These are phyloP conservation scores for Incumbomyces delicatus DNA, from an alignment of 2,329 filamentous ascomycete species.

Conservation along the genomic window DNA sequence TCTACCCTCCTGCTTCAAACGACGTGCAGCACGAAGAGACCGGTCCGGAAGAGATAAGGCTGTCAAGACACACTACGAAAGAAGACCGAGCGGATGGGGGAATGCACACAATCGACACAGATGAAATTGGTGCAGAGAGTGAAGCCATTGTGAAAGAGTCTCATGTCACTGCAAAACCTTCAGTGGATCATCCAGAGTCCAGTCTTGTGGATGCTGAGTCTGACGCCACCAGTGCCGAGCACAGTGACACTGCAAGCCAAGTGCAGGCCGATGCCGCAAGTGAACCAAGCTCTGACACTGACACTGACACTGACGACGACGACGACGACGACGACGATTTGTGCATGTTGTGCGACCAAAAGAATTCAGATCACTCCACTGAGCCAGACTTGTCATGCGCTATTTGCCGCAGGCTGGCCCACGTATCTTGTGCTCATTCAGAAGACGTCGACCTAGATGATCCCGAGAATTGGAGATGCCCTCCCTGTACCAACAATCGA, in stretches of 20 bases:
- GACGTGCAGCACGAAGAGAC: too few species aligned
- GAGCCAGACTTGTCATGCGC: slow-evolving; percentile 45
- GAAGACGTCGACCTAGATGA: slow-evolving; percentile 49
- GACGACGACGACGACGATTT: slow-evolving; percentile 21
- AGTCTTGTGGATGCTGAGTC: slow-evolving; percentile 27
- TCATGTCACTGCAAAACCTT: too few species aligned
- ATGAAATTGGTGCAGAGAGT: too few species aligned
- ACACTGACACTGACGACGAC: background rate
- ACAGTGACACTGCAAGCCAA: background rate
- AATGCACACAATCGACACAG: too few species aligned
- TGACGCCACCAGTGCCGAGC: slow-evolving; percentile 22
- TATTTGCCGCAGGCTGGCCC: slow-evolving; percentile 74
- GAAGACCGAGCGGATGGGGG: too few species aligned
- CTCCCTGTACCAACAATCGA: slow-evolving; percentile 38
- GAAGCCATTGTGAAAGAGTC: too few species aligned
- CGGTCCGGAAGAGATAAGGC: too few species aligned
- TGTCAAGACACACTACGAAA: too few species aligned
- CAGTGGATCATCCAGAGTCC: too few species aligned
- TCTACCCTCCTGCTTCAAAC: too few species aligned
- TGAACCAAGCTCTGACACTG: background rate
- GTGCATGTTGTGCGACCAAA: slow-evolving; percentile 33
- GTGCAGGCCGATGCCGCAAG: slow-evolving; percentile 1
- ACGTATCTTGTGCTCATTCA: slow-evolving; percentile 78
- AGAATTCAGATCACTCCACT: slow-evolving; percentile 31
- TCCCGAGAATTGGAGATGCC: slow-evolving; percentile 18